Evolutionary conservation across 106 monocot genomes (phyloP).

Genomic region (Apostasia ramifera): DNA sequence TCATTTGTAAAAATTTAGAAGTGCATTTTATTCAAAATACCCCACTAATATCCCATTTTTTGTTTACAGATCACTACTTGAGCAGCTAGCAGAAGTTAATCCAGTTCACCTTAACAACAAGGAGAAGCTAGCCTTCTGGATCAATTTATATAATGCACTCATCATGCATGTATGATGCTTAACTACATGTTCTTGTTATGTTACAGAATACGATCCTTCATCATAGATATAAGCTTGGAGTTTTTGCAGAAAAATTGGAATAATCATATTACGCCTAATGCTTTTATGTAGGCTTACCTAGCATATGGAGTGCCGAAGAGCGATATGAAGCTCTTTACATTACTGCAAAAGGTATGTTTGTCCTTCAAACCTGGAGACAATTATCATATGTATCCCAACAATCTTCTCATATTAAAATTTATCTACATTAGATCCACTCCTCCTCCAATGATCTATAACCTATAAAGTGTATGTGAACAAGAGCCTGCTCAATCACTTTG

Average conservation of each 20-base stretch:
- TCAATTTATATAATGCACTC: conserved; percentile 90
- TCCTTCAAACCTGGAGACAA: background rate
- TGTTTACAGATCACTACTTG: conserved; percentile 52
- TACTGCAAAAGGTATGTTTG: conserved; percentile 83
- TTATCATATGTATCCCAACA: background rate
- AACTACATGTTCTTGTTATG: background rate
- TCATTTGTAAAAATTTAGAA: no score
- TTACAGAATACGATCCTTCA: background rate
- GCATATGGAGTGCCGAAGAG: conserved; percentile 88
- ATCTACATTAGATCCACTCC: no score
- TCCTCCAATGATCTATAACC: background rate
- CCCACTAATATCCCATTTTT: background rate
- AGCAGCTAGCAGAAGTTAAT: conserved; percentile 78
- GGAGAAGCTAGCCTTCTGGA: conserved; percentile 86
- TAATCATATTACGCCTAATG: background rate
- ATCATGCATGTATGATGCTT: conserved; percentile 73
- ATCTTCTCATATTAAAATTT: background rate
- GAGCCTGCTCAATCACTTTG: no score
- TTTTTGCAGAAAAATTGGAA: background rate
- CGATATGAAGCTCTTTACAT: conserved; percentile 72
- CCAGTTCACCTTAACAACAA: conserved; percentile 49
- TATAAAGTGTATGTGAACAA: no score
- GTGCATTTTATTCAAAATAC: no score
- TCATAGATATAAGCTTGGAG: no score
- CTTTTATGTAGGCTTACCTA: conserved; percentile 62